phyloP scores from a whole-genome alignment of 768 basidiomycete species.

The Phlebiopsis gigantea region DNA sequence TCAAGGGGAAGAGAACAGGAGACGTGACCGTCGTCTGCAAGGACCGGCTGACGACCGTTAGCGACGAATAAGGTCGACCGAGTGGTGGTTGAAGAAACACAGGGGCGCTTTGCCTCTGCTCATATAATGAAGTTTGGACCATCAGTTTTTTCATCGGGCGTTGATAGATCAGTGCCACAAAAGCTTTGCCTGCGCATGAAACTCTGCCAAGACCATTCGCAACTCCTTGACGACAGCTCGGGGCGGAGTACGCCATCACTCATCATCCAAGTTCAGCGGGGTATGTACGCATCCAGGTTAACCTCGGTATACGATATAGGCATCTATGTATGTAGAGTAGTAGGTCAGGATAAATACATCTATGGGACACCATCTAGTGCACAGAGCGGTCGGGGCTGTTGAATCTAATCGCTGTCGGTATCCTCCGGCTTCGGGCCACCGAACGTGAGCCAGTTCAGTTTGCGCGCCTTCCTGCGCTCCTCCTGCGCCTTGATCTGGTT shows the following conservation, averaged over 20 bases:
- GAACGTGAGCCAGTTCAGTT: slow-evolving; percentile 75
- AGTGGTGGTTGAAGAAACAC: slow-evolving; percentile 8
- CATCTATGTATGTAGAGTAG: not conserved
- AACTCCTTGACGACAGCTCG: not conserved
- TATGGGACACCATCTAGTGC: not conserved
- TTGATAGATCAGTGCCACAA: not conserved
- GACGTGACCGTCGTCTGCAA: slow-evolving; percentile 4
- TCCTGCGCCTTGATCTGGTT: slow-evolving; percentile 88
- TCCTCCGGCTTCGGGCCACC: slow-evolving; percentile 84
- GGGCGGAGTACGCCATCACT: too few relatives aligned
- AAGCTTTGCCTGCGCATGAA: not conserved
- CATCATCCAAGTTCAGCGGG: not conserved
- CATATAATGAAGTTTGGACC: not conserved
- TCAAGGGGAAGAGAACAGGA: not conserved
- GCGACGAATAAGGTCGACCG: not conserved
- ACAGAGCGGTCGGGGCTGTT: not conserved
- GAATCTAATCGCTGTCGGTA: slow-evolving; percentile 44
- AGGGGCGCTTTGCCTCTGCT: not conserved
- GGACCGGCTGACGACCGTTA: slow-evolving; percentile 3
- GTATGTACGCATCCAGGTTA: too few relatives aligned
- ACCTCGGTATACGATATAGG: not conserved
- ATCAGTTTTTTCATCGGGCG: not conserved
- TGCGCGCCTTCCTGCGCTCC: slow-evolving; percentile 75
- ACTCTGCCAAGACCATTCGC: not conserved
- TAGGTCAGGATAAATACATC: not conserved